These are phyloP conservation scores for Thymus mandschuricus DNA, from an alignment of 257 asterid species.

Conservation along the genomic window DNA sequence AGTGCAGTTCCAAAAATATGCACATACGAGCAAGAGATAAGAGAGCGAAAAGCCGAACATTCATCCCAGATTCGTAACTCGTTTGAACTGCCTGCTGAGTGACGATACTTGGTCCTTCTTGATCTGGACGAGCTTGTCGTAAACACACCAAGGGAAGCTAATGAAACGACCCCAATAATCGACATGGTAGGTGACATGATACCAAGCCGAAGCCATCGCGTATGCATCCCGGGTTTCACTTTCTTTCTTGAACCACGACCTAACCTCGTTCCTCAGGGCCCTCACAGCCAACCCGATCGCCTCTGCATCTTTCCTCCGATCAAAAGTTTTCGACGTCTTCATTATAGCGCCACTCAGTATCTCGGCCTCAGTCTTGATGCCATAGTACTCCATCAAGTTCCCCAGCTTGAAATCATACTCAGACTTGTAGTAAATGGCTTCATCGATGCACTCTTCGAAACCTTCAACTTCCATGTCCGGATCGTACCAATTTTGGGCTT, in stretches of 20 bases:
- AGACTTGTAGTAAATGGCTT: constrained; percentile 61
- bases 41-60: background rate
- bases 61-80: constrained; percentile 36
- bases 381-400: constrained; percentile 82
- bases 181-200: constrained; percentile 75
- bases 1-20: background rate
- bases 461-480: constrained; percentile 70
- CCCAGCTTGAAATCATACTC: constrained; percentile 84
- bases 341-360: constrained; percentile 73
- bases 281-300: constrained; percentile 68
- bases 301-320: constrained; percentile 77
- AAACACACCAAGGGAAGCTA: constrained; percentile 91
- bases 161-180: constrained; percentile 73
- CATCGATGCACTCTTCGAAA: constrained; percentile 57
- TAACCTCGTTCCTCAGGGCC: constrained; percentile 74
- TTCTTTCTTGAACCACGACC: constrained; percentile 68
- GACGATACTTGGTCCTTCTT: constrained; percentile 46
- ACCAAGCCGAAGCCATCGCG: constrained; percentile 92
- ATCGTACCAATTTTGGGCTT: constrained; percentile 63
- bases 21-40: background rate
- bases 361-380: constrained; percentile 86
- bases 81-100: constrained; percentile 31
- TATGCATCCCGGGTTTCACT: constrained; percentile 48
- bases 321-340: constrained; percentile 72
- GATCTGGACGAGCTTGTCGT: constrained; percentile 66